Evolutionary conservation across 2,329 filamentous ascomycete species (phyloP).

Genomic region (Aspergillus sp.): DNA sequence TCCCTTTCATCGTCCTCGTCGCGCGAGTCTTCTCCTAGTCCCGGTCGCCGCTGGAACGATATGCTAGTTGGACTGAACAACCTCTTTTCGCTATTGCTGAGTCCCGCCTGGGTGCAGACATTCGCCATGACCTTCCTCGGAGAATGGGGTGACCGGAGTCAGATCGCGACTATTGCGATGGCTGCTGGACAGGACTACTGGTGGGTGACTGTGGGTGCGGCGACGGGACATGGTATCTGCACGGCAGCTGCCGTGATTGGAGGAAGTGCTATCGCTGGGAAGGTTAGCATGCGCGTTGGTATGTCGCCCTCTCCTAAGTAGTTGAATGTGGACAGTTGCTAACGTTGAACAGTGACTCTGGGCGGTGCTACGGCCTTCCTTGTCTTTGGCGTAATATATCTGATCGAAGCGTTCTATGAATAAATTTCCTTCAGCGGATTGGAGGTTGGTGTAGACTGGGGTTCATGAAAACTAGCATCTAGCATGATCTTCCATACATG

Average conservation of each 20-base stretch:
- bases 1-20: conserved; percentile 72
- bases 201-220: conserved; percentile 91
- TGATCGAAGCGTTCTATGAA: conserved; percentile 67
- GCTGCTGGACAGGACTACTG: conserved; percentile 97
- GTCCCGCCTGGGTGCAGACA: conserved; percentile 96
- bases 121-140: conserved; percentile 99
- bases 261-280: conserved; percentile 83
- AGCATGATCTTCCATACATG: too few relatives aligned
- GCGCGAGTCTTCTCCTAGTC: conserved; percentile 50
- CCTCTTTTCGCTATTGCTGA: conserved; percentile 77
- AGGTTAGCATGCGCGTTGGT: conserved; percentile 93
- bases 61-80: conserved; percentile 67
- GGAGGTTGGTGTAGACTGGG: not conserved
- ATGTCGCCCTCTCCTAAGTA: conserved; percentile 41
- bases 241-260: conserved; percentile 88
- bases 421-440: not conserved
- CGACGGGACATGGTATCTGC: conserved; percentile 79
- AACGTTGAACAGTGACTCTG: conserved; percentile 63
- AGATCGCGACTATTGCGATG: conserved; percentile 99
- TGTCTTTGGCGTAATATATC: conserved; percentile 84
- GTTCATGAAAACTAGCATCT: too few relatives aligned
- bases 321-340: conserved; percentile 11
- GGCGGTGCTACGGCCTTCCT: conserved; percentile 88
- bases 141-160: conserved; percentile 95
- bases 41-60: conserved; percentile 39